Evolutionary conservation across 73 alveolate genomes (phyloP).

Genomic region (Blepharisma japonicum): DNA sequence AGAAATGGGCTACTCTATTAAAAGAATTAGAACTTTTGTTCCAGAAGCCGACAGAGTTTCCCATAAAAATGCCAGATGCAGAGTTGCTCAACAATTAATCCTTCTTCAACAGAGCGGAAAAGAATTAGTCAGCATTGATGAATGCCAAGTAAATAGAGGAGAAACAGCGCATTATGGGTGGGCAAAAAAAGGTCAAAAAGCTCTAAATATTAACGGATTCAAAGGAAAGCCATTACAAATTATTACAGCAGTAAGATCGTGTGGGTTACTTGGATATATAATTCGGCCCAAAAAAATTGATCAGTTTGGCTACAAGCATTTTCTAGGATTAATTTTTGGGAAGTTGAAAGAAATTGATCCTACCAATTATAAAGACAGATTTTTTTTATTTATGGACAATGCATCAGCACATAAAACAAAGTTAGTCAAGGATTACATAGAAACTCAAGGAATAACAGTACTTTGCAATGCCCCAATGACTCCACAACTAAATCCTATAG

Average conservation of each 20-base stretch:
- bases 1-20: background rate
- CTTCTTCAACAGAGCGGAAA: background rate
- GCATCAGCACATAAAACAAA: constrained; percentile 9
- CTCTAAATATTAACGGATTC: background rate
- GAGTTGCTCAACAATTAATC: background rate
- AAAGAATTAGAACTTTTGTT: background rate
- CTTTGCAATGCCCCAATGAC: constrained; percentile 14
- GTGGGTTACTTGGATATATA: background rate
- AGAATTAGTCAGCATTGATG: constrained; percentile 11
- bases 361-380: background rate
- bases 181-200: background rate
- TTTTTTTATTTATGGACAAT: background rate
- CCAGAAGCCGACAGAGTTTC: background rate
- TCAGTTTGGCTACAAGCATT: background rate
- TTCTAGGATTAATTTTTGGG: background rate
- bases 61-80: background rate
- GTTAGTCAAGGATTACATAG: background rate
- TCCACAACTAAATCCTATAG: constrained; percentile 1
- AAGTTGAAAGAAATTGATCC: background rate
- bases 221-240: background rate
- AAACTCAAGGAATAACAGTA: background rate
- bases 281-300: background rate
- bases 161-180: background rate
- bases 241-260: background rate
- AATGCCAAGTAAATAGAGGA: background rate